Base-by-base conservation (phyloP, 495 filamentous ascomycete species). In the Daldinia decipiens region DNA sequence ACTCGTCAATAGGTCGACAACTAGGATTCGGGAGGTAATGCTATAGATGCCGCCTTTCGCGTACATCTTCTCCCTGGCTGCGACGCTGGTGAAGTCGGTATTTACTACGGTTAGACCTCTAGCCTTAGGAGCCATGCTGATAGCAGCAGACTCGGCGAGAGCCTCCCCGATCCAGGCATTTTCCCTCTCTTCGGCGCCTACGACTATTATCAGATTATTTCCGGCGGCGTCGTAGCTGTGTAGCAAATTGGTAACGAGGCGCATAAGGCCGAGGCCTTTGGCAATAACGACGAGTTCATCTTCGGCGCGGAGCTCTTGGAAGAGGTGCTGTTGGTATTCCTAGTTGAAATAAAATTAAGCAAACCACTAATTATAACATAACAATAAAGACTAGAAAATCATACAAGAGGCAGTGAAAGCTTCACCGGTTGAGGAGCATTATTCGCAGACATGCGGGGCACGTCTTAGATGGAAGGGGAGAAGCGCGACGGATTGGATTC, bases 191-290 rank as follows among this genome's bases (percentile, higher is more conserved):
- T 95, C 91, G 29, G 96, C 94, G n/a, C 93, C 93, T 38, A 98
- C 88, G 45, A 99, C 78, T 63, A 99, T 81, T 31, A 98, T 88
- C 50, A 99, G 78, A 77, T 97, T 98, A 79, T 94, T 94, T 5
- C 96, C 95, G 6, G 93, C 93, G 3, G 93, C 95, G 85, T 99
- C 95, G 80, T 97, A 97, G 21, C 94, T 93, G 78, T 99, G 96
- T 36, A 99, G 88, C 8, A 99, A 87, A 77, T 98, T 98, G 15
- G 93, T 96, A 65, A 97, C 87, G 17, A 98, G 82, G 54, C 93
- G 93, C 59, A 98, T 86, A 17, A 98, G 89, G 59, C 95, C 95
- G 17, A 98, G 89, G 72, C 95, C 95, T 59, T 94, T 92, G 3
- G 94, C 95, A 39, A 98, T 85, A 43, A 98, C 83, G 72, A 98